Base-by-base conservation (phyloP, 148 eudicot species). In the Fallopia convolvulus region DNA sequence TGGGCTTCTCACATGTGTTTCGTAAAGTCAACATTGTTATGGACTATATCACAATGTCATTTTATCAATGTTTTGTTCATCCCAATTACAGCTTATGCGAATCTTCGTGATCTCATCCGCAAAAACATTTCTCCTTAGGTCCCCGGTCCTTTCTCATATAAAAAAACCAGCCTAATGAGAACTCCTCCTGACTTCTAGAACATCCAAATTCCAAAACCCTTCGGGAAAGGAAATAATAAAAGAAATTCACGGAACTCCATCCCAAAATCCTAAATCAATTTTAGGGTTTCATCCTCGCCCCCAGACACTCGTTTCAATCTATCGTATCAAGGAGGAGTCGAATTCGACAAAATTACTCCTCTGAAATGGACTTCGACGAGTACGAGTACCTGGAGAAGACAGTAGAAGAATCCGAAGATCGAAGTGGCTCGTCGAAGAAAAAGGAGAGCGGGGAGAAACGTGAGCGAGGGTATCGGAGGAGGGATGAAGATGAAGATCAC, bases 371-470 rank as follows among this genome's bases (percentile, higher is more conserved):
- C 42, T 92, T 94, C 88, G 99, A 94, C 87, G 99, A 94, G 90
- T 94, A 94, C 83, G 97, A 94, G 52, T 92, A 94, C 68, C 77
- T 94, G 66, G 99, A 92, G 88, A 92, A 92, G 44, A 78, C 94
- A 18, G 94, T 87, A 39, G 94, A 89, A 30, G 93, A 84, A 23
- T 70, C 84, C 0, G 85, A 83, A 33, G 46, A 74, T 53, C 74
- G 78, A 55, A 75, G 65, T 73, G 79, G 68, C 42, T 72, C 84
- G 14, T 76, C 86, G 40, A 86, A 81, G 85, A 82, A 79, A 80
- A 75, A 74, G 53, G 80, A 83, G 21, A 76, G 33, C 60, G 75
- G 50, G 23, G 89, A 86, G 82, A 84, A 79, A 85, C 74, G 83
- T 77, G 90, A 90, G 80, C 84, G 76, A 76, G 86, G 85, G 2